Evolutionary conservation across 2,329 filamentous ascomycete species (phyloP), one percentile per base, ranked within the genome.

Genomic region (Colletotrichum tanaceti): DNA sequence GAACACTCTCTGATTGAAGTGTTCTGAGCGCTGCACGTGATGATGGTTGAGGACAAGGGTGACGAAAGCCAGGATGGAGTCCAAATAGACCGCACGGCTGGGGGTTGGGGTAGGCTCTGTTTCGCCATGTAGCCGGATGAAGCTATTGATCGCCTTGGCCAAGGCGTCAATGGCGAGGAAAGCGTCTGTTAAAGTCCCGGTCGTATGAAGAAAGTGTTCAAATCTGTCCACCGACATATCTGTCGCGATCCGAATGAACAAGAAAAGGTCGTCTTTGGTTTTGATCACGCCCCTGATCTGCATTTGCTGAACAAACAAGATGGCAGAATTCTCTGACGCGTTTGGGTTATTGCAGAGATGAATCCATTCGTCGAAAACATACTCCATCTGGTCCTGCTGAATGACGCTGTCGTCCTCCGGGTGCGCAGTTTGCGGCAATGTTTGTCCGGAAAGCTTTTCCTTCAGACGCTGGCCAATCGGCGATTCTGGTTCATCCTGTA

Each of bases 331-430:
- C 70, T 93, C 91, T 4, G 91, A 90, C 4, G 91, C 89, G 72
- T 90, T 89, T n/a, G 89, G 87, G 73, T 93, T 93, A 78, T 91
- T 91, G 81, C 87, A 91, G 9, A 98, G 86, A 68, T 91, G 90
- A 35, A 95, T 88, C 96, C 96, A 99, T 81, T 99, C 96, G 50
- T 95, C 94, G 75, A 99, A 98, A 22, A 98, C 87, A 76, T 99
- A 98, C 73, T 97, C 93, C 80, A 97, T 89, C 77, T 98, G 93
- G 70, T 97, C 93, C 71, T 90, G 89, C 73, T 90, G 90, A 4
- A 63, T 18, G 10, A 43, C 38, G 9, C 16, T 52, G 20, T 53
- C 64, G 28, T 24, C 16, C 39, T 62, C 64, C 18, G 38, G 50
- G 11, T 47, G 57, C 28, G 35, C 41, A 28, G 20, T 35, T 39